Base-by-base conservation (phyloP, 2,329 filamentous ascomycete genomes). In the Emmonsiellopsis sp. region DNA sequence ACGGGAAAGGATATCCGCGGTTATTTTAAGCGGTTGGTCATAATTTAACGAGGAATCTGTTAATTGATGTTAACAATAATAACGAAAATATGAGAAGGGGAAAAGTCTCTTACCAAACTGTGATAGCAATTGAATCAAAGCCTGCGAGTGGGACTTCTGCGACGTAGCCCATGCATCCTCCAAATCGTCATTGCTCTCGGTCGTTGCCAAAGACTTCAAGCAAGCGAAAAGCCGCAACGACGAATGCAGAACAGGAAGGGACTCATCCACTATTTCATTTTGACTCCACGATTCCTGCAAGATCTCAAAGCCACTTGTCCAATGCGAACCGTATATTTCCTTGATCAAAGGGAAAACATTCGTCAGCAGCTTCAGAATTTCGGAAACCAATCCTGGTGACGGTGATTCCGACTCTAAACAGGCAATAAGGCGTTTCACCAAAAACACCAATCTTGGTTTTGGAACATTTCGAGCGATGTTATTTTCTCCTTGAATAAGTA, bases 311-410 rank as follows among this genome's bases (percentile, higher is more conserved):
- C 79, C 70, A 47, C 79, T 79, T 50, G 84, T 79, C 93, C 93
- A 98, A 64, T 95, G 88, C 0, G 87, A 82, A 0, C 92, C 93
- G 62, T 95, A 96, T 1, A 95, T 83, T 46, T 90, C 86, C 55
- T 82, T 80, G 61, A 96, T 85, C 41, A 79, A 80, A 1, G 88
- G 87, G 0, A 96, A 69, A 3, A 95, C 72, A 3, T 75, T 70
- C 1, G 69, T 65, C 48, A 85, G 61, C 5, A 72, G 67, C 55
- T 70, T 71, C 42, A 74, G 58, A 1, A 70, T 66, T 57, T 76
- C 72, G 1, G 72, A 64, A 54, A 62, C 65, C 41, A 72, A 50
- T 7, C 59, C 62, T 10, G 64, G 53, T 32, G 59, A 58, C 67
- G 80, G 72, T 51, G 89, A 63, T 56, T 75, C 76, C 61, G 83